Evolutionary conservation across 768 basidiomycete species (phyloP).

Genomic region (Calocybe gangraenosa): DNA sequence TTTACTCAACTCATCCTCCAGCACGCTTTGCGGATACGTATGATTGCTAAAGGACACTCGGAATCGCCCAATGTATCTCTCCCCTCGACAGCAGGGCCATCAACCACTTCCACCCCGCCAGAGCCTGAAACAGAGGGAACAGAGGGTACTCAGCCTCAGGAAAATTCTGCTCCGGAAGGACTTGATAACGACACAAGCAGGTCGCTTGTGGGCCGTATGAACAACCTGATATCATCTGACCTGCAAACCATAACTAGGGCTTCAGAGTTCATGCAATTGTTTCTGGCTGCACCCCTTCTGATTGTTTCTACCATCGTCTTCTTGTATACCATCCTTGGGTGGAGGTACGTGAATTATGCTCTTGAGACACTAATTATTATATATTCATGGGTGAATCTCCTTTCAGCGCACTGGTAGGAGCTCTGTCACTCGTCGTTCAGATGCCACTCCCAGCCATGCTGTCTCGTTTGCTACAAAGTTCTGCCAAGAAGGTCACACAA

Average conservation of each 20-base stretch:
- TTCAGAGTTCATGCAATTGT: slow-evolving; percentile 28
- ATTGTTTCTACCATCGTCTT: slow-evolving; percentile 33
- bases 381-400: not conserved
- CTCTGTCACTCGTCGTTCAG: slow-evolving; percentile 42
- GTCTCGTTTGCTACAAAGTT: slow-evolving; percentile 37
- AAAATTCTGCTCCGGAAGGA: slow-evolving; percentile 7
- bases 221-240: slow-evolving; percentile 71
- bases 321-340: slow-evolving; percentile 40
- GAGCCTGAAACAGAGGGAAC: slow-evolving; percentile 3
- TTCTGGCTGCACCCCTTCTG: slow-evolving; percentile 35
- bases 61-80: slow-evolving; percentile 7
- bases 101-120: not conserved
- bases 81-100: not conserved
- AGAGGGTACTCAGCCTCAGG: slow-evolving; percentile 1
- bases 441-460: slow-evolving; percentile 55
- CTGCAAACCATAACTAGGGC: slow-evolving; percentile 28
- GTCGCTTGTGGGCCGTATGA: slow-evolving; percentile 65
- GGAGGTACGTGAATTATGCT: slow-evolving; percentile 30
- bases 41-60: slow-evolving; percentile 35
- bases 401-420: slow-evolving; percentile 50
- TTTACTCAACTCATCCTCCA: slow-evolving; percentile 38
- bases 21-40: slow-evolving; percentile 53
- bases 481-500: slow-evolving; percentile 45
- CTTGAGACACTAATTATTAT: not conserved
- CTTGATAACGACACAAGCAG: slow-evolving; percentile 2